Evolutionary conservation across 176 grass and related monocot genomes (phyloP), one percentile per base, ranked within the genome.

Genomic region (Eragrostis nindensis): DNA sequence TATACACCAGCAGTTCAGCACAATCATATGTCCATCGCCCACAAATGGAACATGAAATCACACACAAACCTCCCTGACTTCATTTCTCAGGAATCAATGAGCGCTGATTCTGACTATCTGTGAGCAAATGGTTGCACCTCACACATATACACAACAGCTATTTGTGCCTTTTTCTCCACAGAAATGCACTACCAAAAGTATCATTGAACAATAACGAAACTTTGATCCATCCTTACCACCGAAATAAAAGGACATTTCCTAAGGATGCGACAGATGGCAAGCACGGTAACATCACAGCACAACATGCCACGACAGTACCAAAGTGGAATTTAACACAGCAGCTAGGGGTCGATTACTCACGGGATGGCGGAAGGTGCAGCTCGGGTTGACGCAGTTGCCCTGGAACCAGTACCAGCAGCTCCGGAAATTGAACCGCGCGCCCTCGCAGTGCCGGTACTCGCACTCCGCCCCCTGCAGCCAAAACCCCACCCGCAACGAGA

Each of bases 401-500:
- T 62, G 76, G 43, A 89, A 80, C 87, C 71, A 89, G 62, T 85
- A 89, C 81, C 82, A 76, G 82, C 87, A 89, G 56, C 67, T 84
- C 76, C 53, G 73, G 47, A 46, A 69, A 70, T 80, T 89, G 76
- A 89, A 66, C 82, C 82, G 63, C 25, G 87, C 87, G 45, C 52
- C 87, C 44, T 89, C 87, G 60, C 76, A 80, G 70, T 85, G 87
- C 53, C 87, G 76, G 54, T 85, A 89, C 43, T 81, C 87, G 64
- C 87, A 89, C 39, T 71, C 62, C 5, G 61, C 14, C 65, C 87
- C 83, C 73, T 86, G 87, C 78, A 66, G 69, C 29, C 22, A 70
- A 84, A 88, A 62, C 71, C 70, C 21, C 77, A 61, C 39, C 17
- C 17, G 8, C 0, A 43, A 29, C 19, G 36, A 21, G 15, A 59